Base-by-base conservation (phyloP, 2,329 filamentous ascomycete genomes). In the Botrytis elliptica region DNA sequence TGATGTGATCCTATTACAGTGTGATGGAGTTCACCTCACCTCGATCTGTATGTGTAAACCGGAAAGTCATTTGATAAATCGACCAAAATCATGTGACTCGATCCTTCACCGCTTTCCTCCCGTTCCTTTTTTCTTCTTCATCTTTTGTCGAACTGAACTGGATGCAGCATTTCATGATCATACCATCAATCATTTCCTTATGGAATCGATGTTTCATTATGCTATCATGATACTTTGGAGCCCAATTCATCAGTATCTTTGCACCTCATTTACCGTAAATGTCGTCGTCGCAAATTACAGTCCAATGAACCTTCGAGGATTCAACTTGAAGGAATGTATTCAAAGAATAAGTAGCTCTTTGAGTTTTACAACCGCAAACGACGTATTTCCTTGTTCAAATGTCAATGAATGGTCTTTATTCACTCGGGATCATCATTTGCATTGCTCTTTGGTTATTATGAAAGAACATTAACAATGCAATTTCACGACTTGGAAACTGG, bases 391-490 rank as follows among this genome's bases (percentile, higher is more conserved):
- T 22, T 22, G n/a, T 36, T 70, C 20, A 33, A 46, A 36, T 62
- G 4, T n/a, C 14, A 40, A 16, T 46, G 55, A 46, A 44, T 70
- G 20, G n/a, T 38, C 55, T 60, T 44, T 63, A 57, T 42, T 38
- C 52, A 36, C 44, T 36, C 65, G 29, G 16, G 33, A 40, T 55
- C 36, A 68, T 40, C 36, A 18, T 42, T 40, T 52, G 22, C 33
- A 42, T 59, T 29, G 22, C 10, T 63, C 52, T 70, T 46, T 46
- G 55, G n/a, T 46, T 46, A 8, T 46, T 33, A 20, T 38, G 42
- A 44, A 70, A 60, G 68, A 29, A 38, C 10, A 38, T 12, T 22
- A 44, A 70, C 55, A 70, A 63, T 70, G 68, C 40, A 62, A 69
- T 44, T 57, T 57, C 49, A 33, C 18, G 29, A 69, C 38, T 25